Percentiles rank a stretch among this genome's conserved stretches.
These are phyloP conservation scores for Lecanoromycetidae sp. DNA, from an alignment of 2,329 filamentous ascomycete species.

Conservation along the genomic window DNA sequence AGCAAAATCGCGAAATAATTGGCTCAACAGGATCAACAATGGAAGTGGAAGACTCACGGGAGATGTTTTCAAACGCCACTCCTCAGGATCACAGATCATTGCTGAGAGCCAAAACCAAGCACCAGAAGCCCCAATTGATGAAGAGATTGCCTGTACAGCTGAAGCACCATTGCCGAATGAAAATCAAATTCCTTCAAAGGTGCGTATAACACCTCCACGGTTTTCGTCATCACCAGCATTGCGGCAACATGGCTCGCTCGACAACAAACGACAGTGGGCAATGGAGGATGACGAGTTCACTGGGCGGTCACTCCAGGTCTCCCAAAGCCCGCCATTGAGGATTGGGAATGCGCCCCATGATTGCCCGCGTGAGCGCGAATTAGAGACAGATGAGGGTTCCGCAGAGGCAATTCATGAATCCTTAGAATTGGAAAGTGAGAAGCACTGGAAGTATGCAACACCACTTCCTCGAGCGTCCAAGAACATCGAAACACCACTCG, in stretches of 20 bases:
- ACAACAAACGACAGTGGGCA: conserved; percentile 13
- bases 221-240: conserved; percentile 10
- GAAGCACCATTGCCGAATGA: conserved; percentile 31
- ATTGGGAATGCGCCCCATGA: conserved; percentile 32
- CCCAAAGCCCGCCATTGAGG: conserved; percentile 34
- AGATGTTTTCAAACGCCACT: conserved; percentile 11
- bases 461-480: conserved; percentile 1
- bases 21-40: conserved; percentile 31
- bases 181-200: conserved; percentile 28
- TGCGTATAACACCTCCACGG: conserved; percentile 18
- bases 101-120: conserved; percentile 3
- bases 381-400: too few species aligned
- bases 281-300: conserved; percentile 33
- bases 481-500: conserved; percentile 10
- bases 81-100: conserved; percentile 4
- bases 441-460: neutral
- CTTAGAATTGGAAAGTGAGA: neutral
- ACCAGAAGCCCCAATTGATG: conserved; percentile 13
- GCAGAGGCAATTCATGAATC: too few species aligned
- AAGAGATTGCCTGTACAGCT: conserved; percentile 23
- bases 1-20: conserved; percentile 29
- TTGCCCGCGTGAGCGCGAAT: conserved; percentile 32
- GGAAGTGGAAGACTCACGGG: conserved; percentile 19
- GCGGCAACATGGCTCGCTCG: conserved; percentile 3
- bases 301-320: conserved; percentile 32